Evolutionary conservation across 176 grass and related monocot genomes (phyloP).

Genomic region (Cenchrus fungigraminus): DNA sequence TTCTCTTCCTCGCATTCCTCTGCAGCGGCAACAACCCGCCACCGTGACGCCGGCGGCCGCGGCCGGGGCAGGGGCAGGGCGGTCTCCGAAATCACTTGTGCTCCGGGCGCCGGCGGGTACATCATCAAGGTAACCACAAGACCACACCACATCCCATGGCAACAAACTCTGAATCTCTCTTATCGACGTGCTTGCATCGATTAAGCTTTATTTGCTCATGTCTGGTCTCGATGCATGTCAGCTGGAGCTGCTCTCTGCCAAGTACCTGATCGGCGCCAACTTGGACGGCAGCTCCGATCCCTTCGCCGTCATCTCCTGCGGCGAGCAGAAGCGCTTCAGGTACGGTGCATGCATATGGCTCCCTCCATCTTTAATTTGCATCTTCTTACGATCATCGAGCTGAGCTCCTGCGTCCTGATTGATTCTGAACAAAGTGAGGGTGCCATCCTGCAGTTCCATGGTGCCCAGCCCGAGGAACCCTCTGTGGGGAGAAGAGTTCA

Average conservation of each 20-base stretch:
- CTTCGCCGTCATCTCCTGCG: constrained; percentile 77
- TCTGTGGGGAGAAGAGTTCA: constrained; percentile 91
- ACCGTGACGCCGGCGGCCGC: not conserved
- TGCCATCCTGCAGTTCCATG: constrained; percentile 67
- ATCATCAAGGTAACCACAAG: constrained; percentile 48
- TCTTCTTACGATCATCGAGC: not conserved
- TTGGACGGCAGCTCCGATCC: constrained; percentile 81
- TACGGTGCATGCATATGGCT: not conserved
- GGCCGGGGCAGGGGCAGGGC: constrained; percentile 26
- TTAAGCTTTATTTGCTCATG: not conserved
- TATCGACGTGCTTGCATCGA: too few species aligned
- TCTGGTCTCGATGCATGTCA: not conserved
- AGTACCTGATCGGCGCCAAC: constrained; percentile 92
- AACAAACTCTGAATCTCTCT: not conserved
- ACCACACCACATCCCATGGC: not conserved
- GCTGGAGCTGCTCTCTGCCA: constrained; percentile 90
- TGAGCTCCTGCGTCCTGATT: not conserved
- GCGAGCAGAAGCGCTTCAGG: constrained; percentile 77
- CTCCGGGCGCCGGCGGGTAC: constrained; percentile 6
- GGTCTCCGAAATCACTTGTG: not conserved
- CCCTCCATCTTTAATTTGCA: not conserved
- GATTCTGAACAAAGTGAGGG: not conserved
- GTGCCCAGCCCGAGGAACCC: constrained; percentile 81
- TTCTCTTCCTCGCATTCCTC: not conserved
- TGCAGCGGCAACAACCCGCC: not conserved